Evolutionary conservation across 2,329 filamentous ascomycete species (phyloP).

Genomic region (Colletotrichum sp.): DNA sequence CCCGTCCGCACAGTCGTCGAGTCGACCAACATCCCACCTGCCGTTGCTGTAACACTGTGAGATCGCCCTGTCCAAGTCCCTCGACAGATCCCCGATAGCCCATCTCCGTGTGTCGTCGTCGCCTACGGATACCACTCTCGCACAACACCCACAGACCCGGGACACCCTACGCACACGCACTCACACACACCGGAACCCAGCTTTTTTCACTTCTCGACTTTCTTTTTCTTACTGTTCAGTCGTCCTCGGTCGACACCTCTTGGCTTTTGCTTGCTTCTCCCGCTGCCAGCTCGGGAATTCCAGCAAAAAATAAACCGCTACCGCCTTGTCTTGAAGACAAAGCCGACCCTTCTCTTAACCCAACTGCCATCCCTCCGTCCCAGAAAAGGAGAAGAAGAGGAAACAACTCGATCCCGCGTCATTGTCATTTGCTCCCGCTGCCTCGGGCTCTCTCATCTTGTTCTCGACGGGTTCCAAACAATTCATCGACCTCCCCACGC

Average conservation of each 20-base stretch:
- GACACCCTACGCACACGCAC: not conserved
- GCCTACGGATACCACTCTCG: not conserved
- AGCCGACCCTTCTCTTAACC: not conserved
- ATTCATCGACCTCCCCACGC: conserved; percentile 12
- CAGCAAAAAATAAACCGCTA: not conserved
- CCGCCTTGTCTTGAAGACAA: conserved; percentile 8
- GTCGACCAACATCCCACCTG: not conserved
- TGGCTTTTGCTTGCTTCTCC: not conserved
- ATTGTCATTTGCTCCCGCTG: not conserved
- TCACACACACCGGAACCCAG: not conserved
- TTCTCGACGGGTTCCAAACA: not conserved
- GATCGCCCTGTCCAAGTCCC: not conserved
- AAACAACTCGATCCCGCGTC: not conserved
- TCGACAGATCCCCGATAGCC: not conserved
- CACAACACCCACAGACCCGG: conserved; percentile 1
- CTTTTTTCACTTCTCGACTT: conserved; percentile 13
- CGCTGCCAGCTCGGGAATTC: not conserved
- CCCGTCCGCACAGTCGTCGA: not conserved
- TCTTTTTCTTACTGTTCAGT: not conserved
- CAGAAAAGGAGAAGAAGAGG: not conserved
- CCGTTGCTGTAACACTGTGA: not conserved
- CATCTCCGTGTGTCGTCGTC: not conserved
- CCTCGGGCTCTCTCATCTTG: not conserved
- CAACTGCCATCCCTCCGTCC: not conserved
- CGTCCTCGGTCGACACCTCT: not conserved